These are phyloP conservation scores for Blastocystis sp. DNA, from an alignment of 352 stramenopile species.

Conservation along the genomic window DNA sequence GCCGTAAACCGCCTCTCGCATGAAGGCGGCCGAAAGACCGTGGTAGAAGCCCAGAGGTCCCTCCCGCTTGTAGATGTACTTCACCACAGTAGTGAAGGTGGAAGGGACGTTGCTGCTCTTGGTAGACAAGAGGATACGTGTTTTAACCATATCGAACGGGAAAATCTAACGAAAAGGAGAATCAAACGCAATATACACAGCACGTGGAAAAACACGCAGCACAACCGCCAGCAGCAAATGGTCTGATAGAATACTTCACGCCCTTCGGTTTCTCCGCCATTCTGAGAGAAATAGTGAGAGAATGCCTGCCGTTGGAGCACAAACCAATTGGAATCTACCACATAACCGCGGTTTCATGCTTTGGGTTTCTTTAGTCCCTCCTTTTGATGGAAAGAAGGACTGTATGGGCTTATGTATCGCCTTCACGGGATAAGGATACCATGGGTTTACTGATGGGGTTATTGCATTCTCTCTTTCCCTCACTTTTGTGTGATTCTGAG, in stretches of 20 bases:
- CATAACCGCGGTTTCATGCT: too few species aligned
- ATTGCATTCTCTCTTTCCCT: too few species aligned
- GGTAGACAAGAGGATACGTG: constrained; percentile 39
- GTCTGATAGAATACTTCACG: constrained; percentile 27
- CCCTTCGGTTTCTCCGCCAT: constrained; percentile 36
- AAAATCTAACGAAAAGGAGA: constrained; percentile 3
- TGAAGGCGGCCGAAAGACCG: constrained; percentile 74
- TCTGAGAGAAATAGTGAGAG: background rate
- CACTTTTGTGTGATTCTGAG: too few species aligned
- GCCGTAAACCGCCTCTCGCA: constrained; percentile 74
- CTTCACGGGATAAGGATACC: too few species aligned
- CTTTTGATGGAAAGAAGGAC: too few species aligned
- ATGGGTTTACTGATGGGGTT: too few species aligned
- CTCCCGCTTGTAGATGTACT: constrained; percentile 38
- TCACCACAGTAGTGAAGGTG: constrained; percentile 37
- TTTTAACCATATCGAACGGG: constrained; percentile 58
- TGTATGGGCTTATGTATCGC: too few species aligned
- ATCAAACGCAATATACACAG: background rate
- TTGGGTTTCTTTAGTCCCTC: too few species aligned
- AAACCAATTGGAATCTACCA: too few species aligned
- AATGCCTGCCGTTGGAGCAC: too few species aligned
- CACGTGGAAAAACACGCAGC: constrained; percentile 50
- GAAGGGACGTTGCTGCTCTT: constrained; percentile 50
- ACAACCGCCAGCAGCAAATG: constrained; percentile 17
- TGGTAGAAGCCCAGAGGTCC: constrained; percentile 70